Percentiles rank a stretch among this genome's conserved stretches.
phyloP scores from a whole-genome alignment of 768 basidiomycete genomes.

The Calocera viscosa region DNA sequence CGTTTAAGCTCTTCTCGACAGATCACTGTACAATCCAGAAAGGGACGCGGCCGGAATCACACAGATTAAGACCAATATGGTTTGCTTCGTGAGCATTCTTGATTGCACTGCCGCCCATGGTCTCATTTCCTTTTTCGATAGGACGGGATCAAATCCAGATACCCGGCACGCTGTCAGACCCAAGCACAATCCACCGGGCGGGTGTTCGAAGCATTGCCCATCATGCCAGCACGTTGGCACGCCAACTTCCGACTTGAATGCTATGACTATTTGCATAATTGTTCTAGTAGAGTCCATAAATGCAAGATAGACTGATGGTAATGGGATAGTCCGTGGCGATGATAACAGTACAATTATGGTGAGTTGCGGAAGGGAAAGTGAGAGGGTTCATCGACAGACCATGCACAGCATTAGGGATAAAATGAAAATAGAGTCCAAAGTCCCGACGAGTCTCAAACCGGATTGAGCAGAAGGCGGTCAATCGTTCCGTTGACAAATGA shows the following conservation, averaged over 20 bases:
- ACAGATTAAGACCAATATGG: no score
- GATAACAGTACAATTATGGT: slow-evolving; percentile 3
- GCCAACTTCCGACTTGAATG: background rate
- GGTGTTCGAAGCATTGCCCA: slow-evolving; percentile 4
- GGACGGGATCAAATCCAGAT: background rate
- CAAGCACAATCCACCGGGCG: background rate
- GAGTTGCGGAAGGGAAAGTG: background rate
- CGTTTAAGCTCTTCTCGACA: no score
- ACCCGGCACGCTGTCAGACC: background rate
- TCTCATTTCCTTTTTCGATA: background rate
- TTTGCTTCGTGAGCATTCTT: background rate
- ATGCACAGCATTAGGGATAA: slow-evolving; percentile 2
- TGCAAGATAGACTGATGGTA: slow-evolving; percentile 7
- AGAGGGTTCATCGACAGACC: slow-evolving; percentile 7
- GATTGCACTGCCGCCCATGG: background rate
- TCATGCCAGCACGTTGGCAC: background rate
- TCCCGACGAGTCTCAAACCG: background rate
- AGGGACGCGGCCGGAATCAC: no score
- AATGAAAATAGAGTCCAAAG: background rate
- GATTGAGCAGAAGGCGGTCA: slow-evolving; percentile 48
- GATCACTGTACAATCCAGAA: no score
- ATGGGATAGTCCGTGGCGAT: background rate
- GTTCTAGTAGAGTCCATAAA: slow-evolving; percentile 7
- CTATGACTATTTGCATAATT: slow-evolving; percentile 8
- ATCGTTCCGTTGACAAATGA: slow-evolving; percentile 64